These are phyloP conservation scores for Solanum chmielewskii DNA, from an alignment of 257 asterid species.

Conservation along the genomic window DNA sequence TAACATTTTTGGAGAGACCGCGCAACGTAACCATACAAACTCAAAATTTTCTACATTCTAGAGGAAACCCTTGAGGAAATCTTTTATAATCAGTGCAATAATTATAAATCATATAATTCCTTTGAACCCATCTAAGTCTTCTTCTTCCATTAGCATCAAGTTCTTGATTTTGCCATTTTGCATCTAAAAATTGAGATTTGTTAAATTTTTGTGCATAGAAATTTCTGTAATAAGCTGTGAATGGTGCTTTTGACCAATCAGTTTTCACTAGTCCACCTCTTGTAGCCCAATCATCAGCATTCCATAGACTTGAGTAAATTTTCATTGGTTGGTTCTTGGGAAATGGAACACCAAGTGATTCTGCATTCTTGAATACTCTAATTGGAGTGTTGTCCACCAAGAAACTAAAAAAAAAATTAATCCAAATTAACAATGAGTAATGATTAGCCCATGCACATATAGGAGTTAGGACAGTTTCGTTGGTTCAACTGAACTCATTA, in stretches of 20 bases:
- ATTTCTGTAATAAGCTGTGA: slow-evolving; percentile 63
- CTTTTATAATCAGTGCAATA: slow-evolving; percentile 56
- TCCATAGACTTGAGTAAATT: slow-evolving; percentile 76
- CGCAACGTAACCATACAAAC: not conserved
- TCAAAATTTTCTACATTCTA: slow-evolving; percentile 31
- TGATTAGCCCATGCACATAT: not conserved
- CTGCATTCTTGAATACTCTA: slow-evolving; percentile 56
- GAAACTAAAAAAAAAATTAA: slow-evolving; percentile 25
- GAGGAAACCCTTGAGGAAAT: slow-evolving; percentile 52
- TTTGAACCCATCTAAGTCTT: slow-evolving; percentile 78
- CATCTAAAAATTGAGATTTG: slow-evolving; percentile 22
- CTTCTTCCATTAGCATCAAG: slow-evolving; percentile 57
- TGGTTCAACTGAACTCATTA: not conserved
- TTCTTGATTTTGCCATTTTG: slow-evolving; percentile 43
- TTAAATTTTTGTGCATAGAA: slow-evolving; percentile 29
- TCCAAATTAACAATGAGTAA: not conserved
- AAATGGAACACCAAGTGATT: slow-evolving; percentile 51
- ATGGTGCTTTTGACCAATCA: slow-evolving; percentile 81
- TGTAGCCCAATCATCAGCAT: slow-evolving; percentile 83
- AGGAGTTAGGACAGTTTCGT: not conserved
- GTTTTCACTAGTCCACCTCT: slow-evolving; percentile 61
- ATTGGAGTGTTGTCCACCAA: slow-evolving; percentile 69
- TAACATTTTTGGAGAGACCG: not conserved
- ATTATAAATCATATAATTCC: slow-evolving; percentile 68
- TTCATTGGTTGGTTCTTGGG: slow-evolving; percentile 72